Evolutionary conservation across 768 basidiomycete species (phyloP).

Genomic region (Ramaria sp.): DNA sequence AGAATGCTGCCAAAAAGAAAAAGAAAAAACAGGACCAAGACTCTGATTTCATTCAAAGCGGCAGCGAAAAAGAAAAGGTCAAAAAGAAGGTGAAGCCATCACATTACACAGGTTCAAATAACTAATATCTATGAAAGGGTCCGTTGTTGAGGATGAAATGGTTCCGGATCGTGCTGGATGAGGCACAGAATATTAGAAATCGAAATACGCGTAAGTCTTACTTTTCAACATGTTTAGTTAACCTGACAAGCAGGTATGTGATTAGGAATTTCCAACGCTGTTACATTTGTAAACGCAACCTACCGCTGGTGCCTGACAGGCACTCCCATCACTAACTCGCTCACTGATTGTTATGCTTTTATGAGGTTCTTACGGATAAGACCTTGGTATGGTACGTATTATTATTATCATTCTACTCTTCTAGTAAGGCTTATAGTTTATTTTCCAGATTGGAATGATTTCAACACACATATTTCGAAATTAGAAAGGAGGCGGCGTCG

Average conservation of each 20-base stretch:
- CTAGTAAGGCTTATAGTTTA: not conserved
- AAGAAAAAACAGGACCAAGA: slow-evolving; percentile 24
- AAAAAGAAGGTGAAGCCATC: slow-evolving; percentile 20
- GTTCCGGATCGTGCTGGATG: slow-evolving; percentile 43
- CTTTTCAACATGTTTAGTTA: not conserved
- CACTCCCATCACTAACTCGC: slow-evolving; percentile 53
- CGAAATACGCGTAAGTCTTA: slow-evolving; percentile 31
- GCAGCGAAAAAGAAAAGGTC: slow-evolving; percentile 12
- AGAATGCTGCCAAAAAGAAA: slow-evolving; percentile 24
- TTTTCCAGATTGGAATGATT: slow-evolving; percentile 28
- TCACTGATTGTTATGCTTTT: slow-evolving; percentile 40
- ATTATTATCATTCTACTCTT: not conserved
- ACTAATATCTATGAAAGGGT: slow-evolving; percentile 17
- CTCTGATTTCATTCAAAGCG: slow-evolving; percentile 17
- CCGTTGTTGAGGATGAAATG: slow-evolving; percentile 44
- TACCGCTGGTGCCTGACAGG: slow-evolving; percentile 64
- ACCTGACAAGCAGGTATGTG: not conserved
- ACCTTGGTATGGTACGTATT: slow-evolving; percentile 21
- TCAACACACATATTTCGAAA: slow-evolving; percentile 20
- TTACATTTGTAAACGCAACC: slow-evolving; percentile 37
- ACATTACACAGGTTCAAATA: not conserved
- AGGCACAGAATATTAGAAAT: slow-evolving; percentile 39
- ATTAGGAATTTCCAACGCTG: slow-evolving; percentile 41
- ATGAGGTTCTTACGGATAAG: slow-evolving; percentile 30
- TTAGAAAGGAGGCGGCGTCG: slow-evolving; percentile 42